These are phyloP conservation scores for Aspergillus olivimuriae DNA, from an alignment of 495 filamentous ascomycete genomes.

Conservation along the genomic window DNA sequence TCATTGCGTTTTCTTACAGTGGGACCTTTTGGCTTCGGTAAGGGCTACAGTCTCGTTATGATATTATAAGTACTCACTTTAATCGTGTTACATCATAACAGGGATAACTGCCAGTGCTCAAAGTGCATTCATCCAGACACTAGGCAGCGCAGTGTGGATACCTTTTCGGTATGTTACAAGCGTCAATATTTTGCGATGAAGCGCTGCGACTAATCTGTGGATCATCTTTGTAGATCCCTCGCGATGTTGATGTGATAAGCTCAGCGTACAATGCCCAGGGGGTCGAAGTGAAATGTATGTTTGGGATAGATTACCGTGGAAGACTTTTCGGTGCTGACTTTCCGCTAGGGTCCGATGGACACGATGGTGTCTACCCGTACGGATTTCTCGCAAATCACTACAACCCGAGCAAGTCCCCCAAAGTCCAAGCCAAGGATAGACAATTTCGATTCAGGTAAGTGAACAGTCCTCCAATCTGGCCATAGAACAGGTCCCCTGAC, in stretches of 20 bases:
- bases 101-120: slow-evolving; percentile 76
- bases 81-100: slow-evolving; percentile 20
- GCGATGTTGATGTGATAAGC: no score
- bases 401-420: no score
- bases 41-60: background rate
- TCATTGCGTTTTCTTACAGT: slow-evolving; percentile 7
- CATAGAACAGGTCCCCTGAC: no score
- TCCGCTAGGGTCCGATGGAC: slow-evolving; percentile 40
- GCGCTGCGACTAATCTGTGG: background rate
- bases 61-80: background rate
- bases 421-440: no score
- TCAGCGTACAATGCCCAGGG: background rate
- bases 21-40: slow-evolving; percentile 16
- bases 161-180: slow-evolving; percentile 51
- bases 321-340: slow-evolving; percentile 15
- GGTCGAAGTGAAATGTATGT: slow-evolving; percentile 25
- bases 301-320: background rate
- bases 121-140: slow-evolving; percentile 73
- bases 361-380: slow-evolving; percentile 51
- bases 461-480: no score
- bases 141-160: slow-evolving; percentile 65
- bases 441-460: no score
- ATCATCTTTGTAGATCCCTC: background rate
- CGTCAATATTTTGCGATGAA: slow-evolving; percentile 13
- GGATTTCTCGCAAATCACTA: background rate